phyloP scores from a whole-genome alignment of 306 rosid species.

The Sophora flavescens region DNA sequence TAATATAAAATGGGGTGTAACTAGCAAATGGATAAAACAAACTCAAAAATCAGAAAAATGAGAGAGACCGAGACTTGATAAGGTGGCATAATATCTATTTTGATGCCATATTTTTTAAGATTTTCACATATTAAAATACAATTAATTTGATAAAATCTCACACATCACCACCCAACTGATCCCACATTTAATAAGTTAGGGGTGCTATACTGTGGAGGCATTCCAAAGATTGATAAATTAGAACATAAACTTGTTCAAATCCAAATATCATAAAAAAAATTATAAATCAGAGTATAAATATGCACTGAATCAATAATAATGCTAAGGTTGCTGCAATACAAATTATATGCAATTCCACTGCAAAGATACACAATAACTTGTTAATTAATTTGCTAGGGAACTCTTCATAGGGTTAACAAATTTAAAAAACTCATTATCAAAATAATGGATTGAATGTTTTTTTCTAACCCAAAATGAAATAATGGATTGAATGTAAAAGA shows the following conservation, averaged over 20 bases:
- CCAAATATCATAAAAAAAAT: neutral
- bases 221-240: neutral
- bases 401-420: neutral
- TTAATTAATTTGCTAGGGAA: neutral
- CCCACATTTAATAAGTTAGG: neutral
- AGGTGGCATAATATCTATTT: neutral
- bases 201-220: neutral
- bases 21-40: neutral
- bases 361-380: neutral
- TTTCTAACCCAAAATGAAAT: no score
- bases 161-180: neutral
- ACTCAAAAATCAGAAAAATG: neutral
- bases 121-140: neutral
- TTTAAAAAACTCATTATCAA: no score
- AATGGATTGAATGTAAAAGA: neutral
- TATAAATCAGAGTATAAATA: neutral
- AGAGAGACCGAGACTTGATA: neutral
- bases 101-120: neutral
- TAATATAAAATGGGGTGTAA: neutral
- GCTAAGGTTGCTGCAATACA: neutral
- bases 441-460: neutral
- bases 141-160: neutral
- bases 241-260: neutral
- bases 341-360: neutral
- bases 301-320: neutral